Evolutionary conservation across 768 basidiomycete genomes (phyloP), one percentile per base, ranked within the genome.

Genomic region (Suillus weaverae): DNA sequence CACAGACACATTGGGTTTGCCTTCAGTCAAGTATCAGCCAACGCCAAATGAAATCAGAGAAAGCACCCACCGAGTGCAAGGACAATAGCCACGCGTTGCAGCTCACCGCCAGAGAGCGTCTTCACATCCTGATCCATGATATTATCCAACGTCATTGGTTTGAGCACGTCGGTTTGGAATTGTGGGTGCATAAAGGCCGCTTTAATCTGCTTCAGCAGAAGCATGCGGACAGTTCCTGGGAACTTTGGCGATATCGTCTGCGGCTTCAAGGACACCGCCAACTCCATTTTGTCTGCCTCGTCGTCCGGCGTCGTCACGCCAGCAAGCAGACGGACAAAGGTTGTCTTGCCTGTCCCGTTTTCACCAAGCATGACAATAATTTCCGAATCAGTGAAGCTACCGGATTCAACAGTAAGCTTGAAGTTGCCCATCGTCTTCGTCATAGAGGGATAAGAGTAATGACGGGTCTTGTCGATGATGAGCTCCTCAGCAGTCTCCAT

Each of bases 311-410:
- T 62, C 22, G 84, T 87, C 70, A 97, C 96, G 44, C 97, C 97
- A 1, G 95, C 95, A 60, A 99, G 84, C 62, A 99, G 81, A 66
- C 96, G 92, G 63, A 99, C 95, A 76, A 99, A 94, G 1, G 97
- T 99, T 51, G 97, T 98, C 84, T 99, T 99, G 44, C 97, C 96
- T 3, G 95, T 99, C 59, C 97, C 97, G 78, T 99, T 99, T 85
- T 99, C 97, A 67, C 97, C 97, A 39, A 99, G 82, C 90, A 99
- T 93, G 76, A 99, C 97, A 71, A 99, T 94, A 76, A 99, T 99
- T 77, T 99, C 97, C 2, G 96, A 98, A 74, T 99, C 96, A n/a
- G 97, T 96, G 80, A 99, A 99, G 39, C 85, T 85, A 32, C 97
- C 97, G 0, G 78, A 80, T 70, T 97, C 87, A 62, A 99, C 93